These are phyloP conservation scores for Anethum foeniculum DNA, from an alignment of 140 eudicot genomes.

Conservation along the genomic window DNA sequence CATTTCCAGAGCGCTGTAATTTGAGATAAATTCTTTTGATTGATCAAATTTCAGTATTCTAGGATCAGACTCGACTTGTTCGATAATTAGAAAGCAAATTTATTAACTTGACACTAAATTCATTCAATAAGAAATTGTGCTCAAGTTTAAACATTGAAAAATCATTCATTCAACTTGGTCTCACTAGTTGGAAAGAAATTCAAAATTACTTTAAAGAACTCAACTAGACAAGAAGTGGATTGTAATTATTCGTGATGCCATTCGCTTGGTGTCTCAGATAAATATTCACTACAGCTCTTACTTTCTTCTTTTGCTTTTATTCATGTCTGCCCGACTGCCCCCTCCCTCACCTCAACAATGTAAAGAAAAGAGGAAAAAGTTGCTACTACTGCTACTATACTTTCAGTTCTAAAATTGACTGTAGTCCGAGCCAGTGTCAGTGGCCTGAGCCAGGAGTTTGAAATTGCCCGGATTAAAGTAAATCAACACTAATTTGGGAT, in stretches of 20 bases:
- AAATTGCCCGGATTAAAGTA: too few species aligned
- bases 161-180: too few species aligned
- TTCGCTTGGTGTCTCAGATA: not conserved
- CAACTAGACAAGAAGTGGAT: not conserved
- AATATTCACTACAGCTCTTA: not conserved
- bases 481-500: too few species aligned
- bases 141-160: too few species aligned
- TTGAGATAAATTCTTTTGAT: not conserved
- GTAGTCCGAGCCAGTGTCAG: too few species aligned
- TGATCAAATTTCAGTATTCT: not conserved
- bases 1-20: not conserved
- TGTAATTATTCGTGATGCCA: not conserved
- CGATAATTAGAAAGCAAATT: too few species aligned
- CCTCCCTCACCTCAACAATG: not conserved
- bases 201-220: too few species aligned
- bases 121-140: too few species aligned
- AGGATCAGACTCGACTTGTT: not conserved
- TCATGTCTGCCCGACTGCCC: not conserved
- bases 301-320: constrained; percentile 1
- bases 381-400: not conserved
- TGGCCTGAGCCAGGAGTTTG: too few species aligned
- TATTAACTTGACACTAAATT: too few species aligned
- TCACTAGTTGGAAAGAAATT: too few species aligned
- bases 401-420: not conserved
- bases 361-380: not conserved